These are phyloP conservation scores for Helianthus annuus DNA, from an alignment of 129 eudicot species.

Conservation along the genomic window HanXRQr2.0-SUNRISE NC_035436.2:9877211-9877710, in stretches of 20 bases:
- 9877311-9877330: no score
- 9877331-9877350: no score
- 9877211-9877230: slow-evolving; percentile 21
- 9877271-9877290: no score
- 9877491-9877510: slow-evolving; percentile 24
- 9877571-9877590: no score
- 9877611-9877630: slow-evolving; percentile 95
- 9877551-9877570: no score
- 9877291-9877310: no score
- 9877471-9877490: slow-evolving; percentile 80
- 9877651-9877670: slow-evolving; percentile 43
- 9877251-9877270: no score
- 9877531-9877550: slow-evolving; percentile 50
- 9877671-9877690: slow-evolving; percentile 31
- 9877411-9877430: slow-evolving; percentile 57
- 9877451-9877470: slow-evolving; percentile 53
- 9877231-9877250: slow-evolving; percentile 34
- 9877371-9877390: no score
- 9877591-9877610: slow-evolving; percentile 74
- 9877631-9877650: slow-evolving; percentile 93
- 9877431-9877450: slow-evolving; percentile 51
- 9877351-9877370: no score
- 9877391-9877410: no score
- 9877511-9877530: no score
- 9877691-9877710: slow-evolving; percentile 57